Evolutionary conservation across 2,329 filamentous ascomycete species (phyloP).

Genomic region (Aspergillus awamori): DNA sequence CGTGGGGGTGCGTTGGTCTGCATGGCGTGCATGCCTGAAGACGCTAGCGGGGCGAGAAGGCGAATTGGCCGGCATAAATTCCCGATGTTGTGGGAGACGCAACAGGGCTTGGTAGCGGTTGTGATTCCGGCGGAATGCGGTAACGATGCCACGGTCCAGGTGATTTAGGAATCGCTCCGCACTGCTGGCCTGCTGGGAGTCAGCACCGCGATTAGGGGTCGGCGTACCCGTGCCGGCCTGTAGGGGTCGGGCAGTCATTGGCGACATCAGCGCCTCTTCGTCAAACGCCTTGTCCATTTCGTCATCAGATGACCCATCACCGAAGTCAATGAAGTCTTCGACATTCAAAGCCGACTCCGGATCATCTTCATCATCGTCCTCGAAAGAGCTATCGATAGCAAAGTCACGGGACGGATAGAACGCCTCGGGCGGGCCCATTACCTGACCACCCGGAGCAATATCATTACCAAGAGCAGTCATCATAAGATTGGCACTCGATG

Average conservation of each 20-base stretch:
- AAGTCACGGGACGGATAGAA: constrained; percentile 69
- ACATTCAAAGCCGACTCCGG: constrained; percentile 65
- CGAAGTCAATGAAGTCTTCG: constrained; percentile 73
- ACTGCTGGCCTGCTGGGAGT: constrained; percentile 34
- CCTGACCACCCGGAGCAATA: constrained; percentile 57
- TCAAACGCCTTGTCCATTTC: constrained; percentile 60
- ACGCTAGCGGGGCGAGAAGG: constrained; percentile 47
- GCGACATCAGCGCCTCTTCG: constrained; percentile 47
- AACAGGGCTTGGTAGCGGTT: constrained; percentile 53
- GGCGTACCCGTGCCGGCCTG: constrained; percentile 33
- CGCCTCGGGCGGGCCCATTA: constrained; percentile 73
- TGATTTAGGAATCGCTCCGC: constrained; percentile 63
- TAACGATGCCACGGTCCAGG: constrained; percentile 71
- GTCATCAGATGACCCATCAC: constrained; percentile 60
- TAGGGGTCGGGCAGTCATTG: constrained; percentile 52
- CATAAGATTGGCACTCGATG: constrained; percentile 74
- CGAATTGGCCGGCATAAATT: constrained; percentile 50
- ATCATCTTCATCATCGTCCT: constrained; percentile 65
- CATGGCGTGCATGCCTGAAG: constrained; percentile 44
- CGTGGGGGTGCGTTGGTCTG: constrained; percentile 45
- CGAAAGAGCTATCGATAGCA: constrained; percentile 60
- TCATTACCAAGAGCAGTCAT: constrained; percentile 68
- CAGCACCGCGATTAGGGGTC: constrained; percentile 39
- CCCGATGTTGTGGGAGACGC: constrained; percentile 50
- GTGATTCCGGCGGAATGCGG: constrained; percentile 71